Evolutionary conservation across 2,329 filamentous ascomycete species (phyloP).

Genomic region (Zymoseptoria passerinii): DNA sequence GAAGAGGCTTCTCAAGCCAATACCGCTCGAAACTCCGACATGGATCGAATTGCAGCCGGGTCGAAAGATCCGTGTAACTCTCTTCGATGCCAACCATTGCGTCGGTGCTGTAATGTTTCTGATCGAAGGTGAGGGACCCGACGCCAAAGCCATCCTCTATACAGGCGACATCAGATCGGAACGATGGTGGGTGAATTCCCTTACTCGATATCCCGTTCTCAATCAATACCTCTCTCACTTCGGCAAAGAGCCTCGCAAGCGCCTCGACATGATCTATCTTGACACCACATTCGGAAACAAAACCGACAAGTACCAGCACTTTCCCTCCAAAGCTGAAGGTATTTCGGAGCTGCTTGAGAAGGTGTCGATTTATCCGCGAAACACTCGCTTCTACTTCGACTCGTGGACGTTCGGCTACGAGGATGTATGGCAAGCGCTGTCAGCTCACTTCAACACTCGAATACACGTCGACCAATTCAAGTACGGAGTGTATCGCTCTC

Average conservation of each 20-base stretch:
- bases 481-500: slow-evolving; percentile 59
- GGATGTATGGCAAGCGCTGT: slow-evolving; percentile 79
- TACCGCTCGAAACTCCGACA: slow-evolving; percentile 75
- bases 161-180: slow-evolving; percentile 85
- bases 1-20: slow-evolving; percentile 62
- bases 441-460: slow-evolving; percentile 58
- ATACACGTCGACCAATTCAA: slow-evolving; percentile 83
- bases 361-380: slow-evolving; percentile 57
- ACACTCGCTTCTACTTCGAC: slow-evolving; percentile 75
- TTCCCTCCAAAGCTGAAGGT: slow-evolving; percentile 63
- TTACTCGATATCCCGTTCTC: slow-evolving; percentile 63
- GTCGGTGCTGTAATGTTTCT: slow-evolving; percentile 87
- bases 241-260: slow-evolving; percentile 48
- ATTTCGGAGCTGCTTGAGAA: slow-evolving; percentile 64
- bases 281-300: slow-evolving; percentile 70
- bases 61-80: slow-evolving; percentile 65
- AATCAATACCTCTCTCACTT: slow-evolving; percentile 59
- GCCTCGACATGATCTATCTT: slow-evolving; percentile 74
- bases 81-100: slow-evolving; percentile 90
- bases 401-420: slow-evolving; percentile 93
- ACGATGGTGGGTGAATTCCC: slow-evolving; percentile 70
- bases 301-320: slow-evolving; percentile 41
- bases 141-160: slow-evolving; percentile 63
- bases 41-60: slow-evolving; percentile 63
- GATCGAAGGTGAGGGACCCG: slow-evolving; percentile 59